Conservation (phyloP, 2,329 filamentous ascomycete species). For the Ophiostoma ulmi region DNA sequence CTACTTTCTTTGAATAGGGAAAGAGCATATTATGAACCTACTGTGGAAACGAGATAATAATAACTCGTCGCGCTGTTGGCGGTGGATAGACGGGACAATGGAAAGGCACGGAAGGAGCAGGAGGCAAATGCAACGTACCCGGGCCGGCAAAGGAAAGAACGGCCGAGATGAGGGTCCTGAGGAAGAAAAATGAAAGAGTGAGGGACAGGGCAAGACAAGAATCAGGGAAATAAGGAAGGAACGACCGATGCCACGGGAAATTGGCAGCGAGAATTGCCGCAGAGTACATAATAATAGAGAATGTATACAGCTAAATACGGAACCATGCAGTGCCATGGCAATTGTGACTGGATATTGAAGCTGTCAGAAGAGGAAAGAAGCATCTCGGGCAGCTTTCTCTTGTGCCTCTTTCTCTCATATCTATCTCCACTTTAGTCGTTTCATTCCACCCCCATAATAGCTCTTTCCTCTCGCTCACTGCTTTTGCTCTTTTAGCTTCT, state of each 20-base stretch:
- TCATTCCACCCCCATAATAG: too few relatives aligned
- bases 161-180: slow-evolving; percentile 6
- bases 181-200: not conserved
- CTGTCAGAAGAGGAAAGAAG: not conserved
- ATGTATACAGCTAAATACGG: not conserved
- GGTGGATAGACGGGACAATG: not conserved
- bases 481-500: not conserved
- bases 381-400: not conserved
- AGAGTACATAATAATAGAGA: not conserved
- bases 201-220: slow-evolving; percentile 4
- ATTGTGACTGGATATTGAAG: not conserved
- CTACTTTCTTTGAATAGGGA: not conserved
- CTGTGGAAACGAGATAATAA: not conserved
- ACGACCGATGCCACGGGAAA: not conserved
- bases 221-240: not conserved
- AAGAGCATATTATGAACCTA: not conserved
- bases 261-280: not conserved
- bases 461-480: not conserved
- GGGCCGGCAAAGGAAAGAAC: slow-evolving; percentile 17
- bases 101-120: slow-evolving; percentile 6
- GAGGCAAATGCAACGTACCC: slow-evolving; percentile 13
- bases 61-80: not conserved
- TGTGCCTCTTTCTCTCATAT: not conserved
- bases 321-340: not conserved
- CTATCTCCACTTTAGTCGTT: not conserved